Conservation (phyloP, 2,329 filamentous ascomycete genomes). For the Exophiala sideris region DNA sequence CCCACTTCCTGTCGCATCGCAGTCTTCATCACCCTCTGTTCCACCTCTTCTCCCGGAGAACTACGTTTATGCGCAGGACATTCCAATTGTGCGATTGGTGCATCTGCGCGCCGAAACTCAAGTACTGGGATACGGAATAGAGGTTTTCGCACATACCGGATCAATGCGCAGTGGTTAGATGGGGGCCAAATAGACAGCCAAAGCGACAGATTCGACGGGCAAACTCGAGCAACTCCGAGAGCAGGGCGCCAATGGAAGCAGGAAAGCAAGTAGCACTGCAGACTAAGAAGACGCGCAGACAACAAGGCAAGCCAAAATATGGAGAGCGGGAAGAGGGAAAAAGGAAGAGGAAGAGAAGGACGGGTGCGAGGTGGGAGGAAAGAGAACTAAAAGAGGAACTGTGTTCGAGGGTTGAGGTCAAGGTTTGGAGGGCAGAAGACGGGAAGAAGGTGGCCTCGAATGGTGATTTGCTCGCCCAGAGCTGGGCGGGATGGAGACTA, state of each 20-base stretch:
- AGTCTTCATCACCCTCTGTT: not conserved
- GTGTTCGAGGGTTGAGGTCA: slow-evolving; percentile 1
- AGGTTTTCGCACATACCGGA: slow-evolving; percentile 23
- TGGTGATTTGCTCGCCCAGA: not conserved
- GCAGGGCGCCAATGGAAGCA: slow-evolving; percentile 25
- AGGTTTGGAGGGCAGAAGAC: slow-evolving; percentile 7
- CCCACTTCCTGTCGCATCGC: not conserved
- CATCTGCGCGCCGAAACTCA: not conserved
- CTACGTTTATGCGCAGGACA: not conserved
- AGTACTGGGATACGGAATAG: slow-evolving; percentile 4
- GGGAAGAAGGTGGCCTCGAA: not conserved
- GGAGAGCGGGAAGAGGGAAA: slow-evolving; percentile 16
- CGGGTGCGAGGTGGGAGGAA: slow-evolving; percentile 16
- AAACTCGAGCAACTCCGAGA: slow-evolving; percentile 26
- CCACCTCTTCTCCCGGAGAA: too few species aligned
- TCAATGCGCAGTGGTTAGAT: slow-evolving; percentile 28
- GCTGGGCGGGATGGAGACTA: slow-evolving; percentile 4
- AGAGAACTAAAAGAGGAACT: slow-evolving; percentile 24
- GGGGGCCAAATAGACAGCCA: slow-evolving; percentile 23
- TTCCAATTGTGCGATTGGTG: slow-evolving; percentile 3
- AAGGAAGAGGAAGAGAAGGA: slow-evolving; percentile 24
- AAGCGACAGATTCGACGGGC: slow-evolving; percentile 25
- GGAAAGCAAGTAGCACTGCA: slow-evolving; percentile 27
- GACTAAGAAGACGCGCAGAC: slow-evolving; percentile 26
- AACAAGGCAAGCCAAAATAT: slow-evolving; percentile 23